These are phyloP conservation scores for Panellus pusillus DNA, from an alignment of 768 basidiomycete species.

Conservation along the genomic window DNA sequence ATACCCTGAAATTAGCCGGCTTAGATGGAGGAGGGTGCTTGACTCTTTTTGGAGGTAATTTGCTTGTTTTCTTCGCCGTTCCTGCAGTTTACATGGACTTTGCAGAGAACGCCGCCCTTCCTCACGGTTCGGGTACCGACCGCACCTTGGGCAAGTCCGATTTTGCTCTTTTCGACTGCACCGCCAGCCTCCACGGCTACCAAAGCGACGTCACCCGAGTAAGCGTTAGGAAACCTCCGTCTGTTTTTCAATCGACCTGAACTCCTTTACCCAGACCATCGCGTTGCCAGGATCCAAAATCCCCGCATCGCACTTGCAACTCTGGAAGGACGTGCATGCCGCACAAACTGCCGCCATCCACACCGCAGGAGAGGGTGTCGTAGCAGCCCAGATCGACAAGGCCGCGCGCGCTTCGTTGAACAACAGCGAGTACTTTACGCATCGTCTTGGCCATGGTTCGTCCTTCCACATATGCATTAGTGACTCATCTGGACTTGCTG, in stretches of 20 bases:
- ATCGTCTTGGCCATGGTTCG: constrained; percentile 77
- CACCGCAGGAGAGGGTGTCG: constrained; percentile 45
- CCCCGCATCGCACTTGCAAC: constrained; percentile 45
- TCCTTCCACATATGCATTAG: constrained; percentile 11
- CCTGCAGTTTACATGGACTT: constrained; percentile 6
- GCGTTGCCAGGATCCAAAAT: constrained; percentile 60
- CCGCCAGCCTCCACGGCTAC: constrained; percentile 72
- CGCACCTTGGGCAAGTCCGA: constrained; percentile 55
- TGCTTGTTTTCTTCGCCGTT: background rate
- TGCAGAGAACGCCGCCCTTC: constrained; percentile 82
- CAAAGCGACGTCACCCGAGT: constrained; percentile 79
- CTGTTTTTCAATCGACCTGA: constrained; percentile 14
- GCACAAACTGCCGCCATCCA: constrained; percentile 62
- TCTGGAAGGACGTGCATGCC: constrained; percentile 66
- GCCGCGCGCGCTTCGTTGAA: constrained; percentile 57
- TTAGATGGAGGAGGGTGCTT: constrained; percentile 58
- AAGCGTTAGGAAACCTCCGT: constrained; percentile 22
- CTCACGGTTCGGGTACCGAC: constrained; percentile 80
- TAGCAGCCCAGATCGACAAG: constrained; percentile 58
- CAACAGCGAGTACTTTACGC: constrained; percentile 68
- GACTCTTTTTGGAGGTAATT: constrained; percentile 76
- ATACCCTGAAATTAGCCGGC: constrained; percentile 58
- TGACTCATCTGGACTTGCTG: too few species aligned
- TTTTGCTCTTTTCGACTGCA: constrained; percentile 74
- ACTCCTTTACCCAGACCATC: constrained; percentile 49